Evolutionary conservation across 148 eudicot genomes (phyloP).

Genomic region (Euryodendron excelsum): DNA sequence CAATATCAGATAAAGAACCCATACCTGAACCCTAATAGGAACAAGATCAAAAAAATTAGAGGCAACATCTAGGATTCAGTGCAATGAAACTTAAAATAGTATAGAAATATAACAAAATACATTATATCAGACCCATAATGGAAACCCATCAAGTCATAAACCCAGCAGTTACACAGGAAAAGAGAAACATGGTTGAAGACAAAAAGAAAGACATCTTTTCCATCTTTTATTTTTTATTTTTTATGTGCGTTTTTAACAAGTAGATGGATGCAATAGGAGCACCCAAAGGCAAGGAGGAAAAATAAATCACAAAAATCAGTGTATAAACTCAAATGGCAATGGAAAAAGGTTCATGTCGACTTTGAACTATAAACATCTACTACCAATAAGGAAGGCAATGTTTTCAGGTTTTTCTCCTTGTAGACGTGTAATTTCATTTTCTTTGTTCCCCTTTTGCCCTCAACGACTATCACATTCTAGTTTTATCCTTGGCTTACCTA

Average conservation of each 20-base stretch:
- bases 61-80: slow-evolving; percentile 1
- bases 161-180: not conserved
- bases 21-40: slow-evolving; percentile 48
- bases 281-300: not conserved
- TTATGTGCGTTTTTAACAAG: not conserved
- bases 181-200: not conserved
- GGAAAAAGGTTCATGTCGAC: not conserved
- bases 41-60: slow-evolving; percentile 14
- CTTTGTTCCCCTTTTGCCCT: not conserved
- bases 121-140: no score
- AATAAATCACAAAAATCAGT: not conserved
- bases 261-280: not conserved
- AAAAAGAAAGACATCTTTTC: not conserved
- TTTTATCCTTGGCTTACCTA: no score
- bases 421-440: not conserved
- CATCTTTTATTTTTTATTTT: not conserved
- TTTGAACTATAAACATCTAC: not conserved
- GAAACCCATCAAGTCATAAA: not conserved
- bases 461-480: not conserved
- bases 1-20: slow-evolving; percentile 75
- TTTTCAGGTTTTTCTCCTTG: not conserved
- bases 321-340: not conserved
- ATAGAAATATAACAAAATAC: no score
- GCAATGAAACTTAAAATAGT: slow-evolving; percentile 1
- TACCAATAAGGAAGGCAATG: not conserved